These are phyloP conservation scores for Sclerotinia glacialis DNA, from an alignment of 2,329 filamentous ascomycete genomes.

Conservation along the genomic window DNA sequence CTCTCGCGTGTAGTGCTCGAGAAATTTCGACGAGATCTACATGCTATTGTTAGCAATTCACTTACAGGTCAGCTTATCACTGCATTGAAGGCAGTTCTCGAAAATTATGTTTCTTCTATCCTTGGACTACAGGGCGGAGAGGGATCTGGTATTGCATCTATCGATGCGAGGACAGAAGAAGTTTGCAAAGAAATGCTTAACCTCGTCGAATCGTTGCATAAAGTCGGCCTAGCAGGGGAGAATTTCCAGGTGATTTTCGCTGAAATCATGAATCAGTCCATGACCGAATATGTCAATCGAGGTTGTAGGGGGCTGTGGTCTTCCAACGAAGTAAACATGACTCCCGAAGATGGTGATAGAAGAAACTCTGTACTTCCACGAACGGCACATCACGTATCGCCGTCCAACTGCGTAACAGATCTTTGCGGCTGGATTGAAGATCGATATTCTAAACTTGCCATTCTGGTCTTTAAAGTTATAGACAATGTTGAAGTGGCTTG, in stretches of 20 bases:
- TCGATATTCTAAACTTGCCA: constrained; percentile 61
- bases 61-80: constrained; percentile 52
- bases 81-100: constrained; percentile 55
- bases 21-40: constrained; percentile 60
- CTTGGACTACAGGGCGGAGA: constrained; percentile 39
- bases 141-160: not conserved
- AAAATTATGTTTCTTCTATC: constrained; percentile 50
- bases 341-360: constrained; percentile 4
- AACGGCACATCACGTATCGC: constrained; percentile 40
- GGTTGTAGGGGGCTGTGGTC: constrained; percentile 64
- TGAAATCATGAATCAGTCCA: constrained; percentile 64
- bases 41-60: constrained; percentile 64
- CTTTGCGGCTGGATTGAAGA: constrained; percentile 68
- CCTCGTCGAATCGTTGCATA: constrained; percentile 57
- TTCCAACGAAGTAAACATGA: constrained; percentile 12
- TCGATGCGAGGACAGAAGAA: constrained; percentile 34
- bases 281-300: constrained; percentile 60
- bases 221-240: constrained; percentile 67
- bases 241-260: constrained; percentile 69
- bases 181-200: constrained; percentile 52
- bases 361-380: constrained; percentile 36
- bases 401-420: constrained; percentile 55
- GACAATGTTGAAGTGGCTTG: constrained; percentile 44
- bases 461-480: constrained; percentile 54
- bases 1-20: constrained; percentile 43